phyloP scores from a whole-genome alignment of 1,284 basidiomycete genomes.

The Ustilago sp. region DNA sequence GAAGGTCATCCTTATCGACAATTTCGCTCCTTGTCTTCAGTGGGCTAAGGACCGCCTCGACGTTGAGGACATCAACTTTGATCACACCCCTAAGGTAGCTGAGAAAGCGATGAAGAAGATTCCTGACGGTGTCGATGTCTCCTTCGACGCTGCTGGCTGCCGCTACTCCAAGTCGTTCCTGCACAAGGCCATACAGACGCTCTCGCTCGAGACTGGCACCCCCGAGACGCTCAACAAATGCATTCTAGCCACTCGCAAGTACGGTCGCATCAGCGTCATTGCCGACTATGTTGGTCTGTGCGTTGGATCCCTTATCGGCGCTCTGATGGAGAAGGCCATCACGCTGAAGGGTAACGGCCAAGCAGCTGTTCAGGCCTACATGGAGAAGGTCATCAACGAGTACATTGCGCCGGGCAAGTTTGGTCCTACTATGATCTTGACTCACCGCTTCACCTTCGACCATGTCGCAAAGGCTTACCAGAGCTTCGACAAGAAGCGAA shows the following conservation, averaged over 20 bases:
- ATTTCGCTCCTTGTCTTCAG: slow-evolving; percentile 75
- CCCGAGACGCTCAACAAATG: slow-evolving; percentile 79
- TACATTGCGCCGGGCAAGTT: slow-evolving; percentile 77
- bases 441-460: slow-evolving; percentile 59
- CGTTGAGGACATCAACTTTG: slow-evolving; percentile 78
- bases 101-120: slow-evolving; percentile 76
- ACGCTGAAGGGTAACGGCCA: slow-evolving; percentile 61
- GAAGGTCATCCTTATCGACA: slow-evolving; percentile 80
- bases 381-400: slow-evolving; percentile 73
- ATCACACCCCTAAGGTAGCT: slow-evolving; percentile 73
- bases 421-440: slow-evolving; percentile 76
- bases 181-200: slow-evolving; percentile 78
- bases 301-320: slow-evolving; percentile 80
- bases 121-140: slow-evolving; percentile 70
- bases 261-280: slow-evolving; percentile 46
- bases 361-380: slow-evolving; percentile 80
- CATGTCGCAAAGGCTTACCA: slow-evolving; percentile 57
- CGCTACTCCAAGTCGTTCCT: slow-evolving; percentile 63
- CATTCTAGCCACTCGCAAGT: slow-evolving; percentile 76
- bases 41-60: slow-evolving; percentile 75
- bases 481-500: slow-evolving; percentile 50
- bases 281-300: slow-evolving; percentile 47
- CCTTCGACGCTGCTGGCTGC: slow-evolving; percentile 55
- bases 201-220: slow-evolving; percentile 82
- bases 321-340: slow-evolving; percentile 79